phyloP scores from a whole-genome alignment of 495 filamentous ascomycete genomes.

The Platismatia glauca region DNA sequence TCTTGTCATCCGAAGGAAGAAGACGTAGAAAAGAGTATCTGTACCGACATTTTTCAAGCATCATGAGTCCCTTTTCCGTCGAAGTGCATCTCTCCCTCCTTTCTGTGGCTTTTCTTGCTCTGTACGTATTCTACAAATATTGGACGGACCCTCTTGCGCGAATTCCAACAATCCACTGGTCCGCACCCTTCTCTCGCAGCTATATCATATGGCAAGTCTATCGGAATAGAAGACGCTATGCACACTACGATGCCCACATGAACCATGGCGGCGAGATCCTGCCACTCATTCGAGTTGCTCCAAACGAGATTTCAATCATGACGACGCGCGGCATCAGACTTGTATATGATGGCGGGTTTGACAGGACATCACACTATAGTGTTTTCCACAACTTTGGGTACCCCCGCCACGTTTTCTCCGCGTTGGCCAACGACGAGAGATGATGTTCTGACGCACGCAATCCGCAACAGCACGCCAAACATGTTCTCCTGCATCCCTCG shows the following conservation, averaged over 20 bases:
- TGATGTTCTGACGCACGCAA: not conserved
- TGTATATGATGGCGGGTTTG: slow-evolving; percentile 14
- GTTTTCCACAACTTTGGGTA: slow-evolving; percentile 21
- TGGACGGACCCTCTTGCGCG: slow-evolving; percentile 4
- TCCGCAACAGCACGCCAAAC: slow-evolving; percentile 9
- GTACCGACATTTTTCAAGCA: not conserved
- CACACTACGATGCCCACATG: slow-evolving; percentile 18
- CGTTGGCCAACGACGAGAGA: not conserved
- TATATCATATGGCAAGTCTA: slow-evolving; percentile 15
- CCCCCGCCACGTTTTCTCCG: not conserved
- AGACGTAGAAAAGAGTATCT: not conserved
- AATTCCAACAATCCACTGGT: slow-evolving; percentile 19
- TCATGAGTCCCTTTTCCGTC: not conserved
- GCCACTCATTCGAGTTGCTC: slow-evolving; percentile 14
- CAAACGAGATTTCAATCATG: slow-evolving; percentile 22
- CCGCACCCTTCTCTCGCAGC: slow-evolving; percentile 13
- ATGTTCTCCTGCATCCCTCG: slow-evolving; percentile 19
- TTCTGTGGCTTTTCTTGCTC: not conserved
- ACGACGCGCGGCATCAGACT: slow-evolving; percentile 14
- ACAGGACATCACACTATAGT: slow-evolving; percentile 15
- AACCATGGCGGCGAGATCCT: not conserved
- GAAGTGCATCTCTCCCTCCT: too few relatives aligned
- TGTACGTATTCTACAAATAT: not conserved
- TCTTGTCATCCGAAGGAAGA: not conserved
- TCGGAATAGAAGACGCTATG: slow-evolving; percentile 8